Evolutionary conservation across 805 yeast species (phyloP), one percentile per base, ranked within the genome.

Genomic region (Candida ulmi): DNA sequence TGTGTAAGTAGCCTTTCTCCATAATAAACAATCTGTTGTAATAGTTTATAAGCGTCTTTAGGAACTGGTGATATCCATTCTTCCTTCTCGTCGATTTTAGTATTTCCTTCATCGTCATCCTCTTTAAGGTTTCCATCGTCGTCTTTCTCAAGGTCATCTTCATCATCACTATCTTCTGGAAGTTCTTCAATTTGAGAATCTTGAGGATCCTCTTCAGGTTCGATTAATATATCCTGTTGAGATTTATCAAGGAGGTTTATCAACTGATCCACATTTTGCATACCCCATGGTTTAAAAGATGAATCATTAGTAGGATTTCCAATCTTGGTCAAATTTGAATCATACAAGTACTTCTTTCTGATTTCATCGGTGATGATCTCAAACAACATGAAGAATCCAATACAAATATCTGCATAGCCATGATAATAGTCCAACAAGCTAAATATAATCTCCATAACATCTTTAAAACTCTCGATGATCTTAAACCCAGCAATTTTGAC

Each of bases 341-440:
- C 54, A 8, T 36, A 35, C 36, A 72, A 40, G 48, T 69, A 73
- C 31, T 54, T 39, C 16, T 60, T 56, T 25, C 58, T 55, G 28
- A 78, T 60, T 51, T 79, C 80, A 25, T 62, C 60, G 7, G 79
- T 64, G 5, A 86, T 58, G 19, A 77, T 80, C 38, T 74, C 74
- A 51, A 90, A 87, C 0, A 87, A 82, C 3, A 70, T 61, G 45
- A 88, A 84, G 43, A 87, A 80, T 2, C 87, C 86, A 42, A 80
- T 80, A 39, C 86, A 80, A 15, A 93, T 63, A 13, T 69, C 66
- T 2, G 79, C 65, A 57, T 91, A 91, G 0, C 91, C 95, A 61
- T 90, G 96, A 53, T 83, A 91, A 38, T 79, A 68, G 61, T 91
- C 98, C 36, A 91, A 67, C 27, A 90, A 63, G 16, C 80, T 76